Evolutionary conservation across 1,284 basidiomycete species (phyloP).

Genomic region (Phellopilus nigrolimitatus): DNA sequence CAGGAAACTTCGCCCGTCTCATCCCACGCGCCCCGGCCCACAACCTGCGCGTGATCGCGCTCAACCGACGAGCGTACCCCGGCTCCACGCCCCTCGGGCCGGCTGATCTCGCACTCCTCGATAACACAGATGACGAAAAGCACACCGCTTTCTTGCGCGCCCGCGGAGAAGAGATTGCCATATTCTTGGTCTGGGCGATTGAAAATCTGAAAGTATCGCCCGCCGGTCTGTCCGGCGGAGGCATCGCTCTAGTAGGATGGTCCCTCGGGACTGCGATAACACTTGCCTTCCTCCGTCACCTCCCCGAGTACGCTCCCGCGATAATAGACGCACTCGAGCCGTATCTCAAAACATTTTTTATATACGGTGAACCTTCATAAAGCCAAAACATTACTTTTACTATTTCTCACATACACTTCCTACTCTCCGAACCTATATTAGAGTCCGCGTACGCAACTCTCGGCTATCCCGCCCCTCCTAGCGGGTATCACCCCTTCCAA

Average conservation of each 20-base stretch:
- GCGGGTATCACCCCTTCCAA: conserved; percentile 13
- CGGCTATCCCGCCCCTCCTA: conserved; percentile 5
- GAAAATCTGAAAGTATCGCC: conserved; percentile 13
- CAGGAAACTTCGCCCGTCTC: conserved; percentile 22
- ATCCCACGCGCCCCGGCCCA: conserved; percentile 18
- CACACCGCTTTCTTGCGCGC: conserved; percentile 17
- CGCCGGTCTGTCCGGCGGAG: not conserved
- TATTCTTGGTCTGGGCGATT: conserved; percentile 20
- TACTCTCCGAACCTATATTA: not conserved
- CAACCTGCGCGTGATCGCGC: conserved; percentile 24
- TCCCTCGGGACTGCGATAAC: conserved; percentile 17
- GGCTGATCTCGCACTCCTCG: conserved; percentile 19
- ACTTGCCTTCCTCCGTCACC: conserved; percentile 11
- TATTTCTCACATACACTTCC: not conserved
- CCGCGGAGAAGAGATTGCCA: conserved; percentile 19
- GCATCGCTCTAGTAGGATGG: conserved; percentile 18
- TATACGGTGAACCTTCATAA: conserved; percentile 8
- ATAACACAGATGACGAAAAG: conserved; percentile 3
- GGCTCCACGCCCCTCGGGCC: conserved; percentile 23
- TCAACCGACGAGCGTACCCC: conserved; percentile 26
- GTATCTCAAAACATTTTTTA: conserved; percentile 10
- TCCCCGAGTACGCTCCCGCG: not conserved
- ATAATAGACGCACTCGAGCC: conserved; percentile 2
- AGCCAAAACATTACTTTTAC: not conserved
- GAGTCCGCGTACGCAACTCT: conserved; percentile 4